Conservation (phyloP, 2,329 filamentous ascomycete genomes). For the Cladosporium sp. region DNA sequence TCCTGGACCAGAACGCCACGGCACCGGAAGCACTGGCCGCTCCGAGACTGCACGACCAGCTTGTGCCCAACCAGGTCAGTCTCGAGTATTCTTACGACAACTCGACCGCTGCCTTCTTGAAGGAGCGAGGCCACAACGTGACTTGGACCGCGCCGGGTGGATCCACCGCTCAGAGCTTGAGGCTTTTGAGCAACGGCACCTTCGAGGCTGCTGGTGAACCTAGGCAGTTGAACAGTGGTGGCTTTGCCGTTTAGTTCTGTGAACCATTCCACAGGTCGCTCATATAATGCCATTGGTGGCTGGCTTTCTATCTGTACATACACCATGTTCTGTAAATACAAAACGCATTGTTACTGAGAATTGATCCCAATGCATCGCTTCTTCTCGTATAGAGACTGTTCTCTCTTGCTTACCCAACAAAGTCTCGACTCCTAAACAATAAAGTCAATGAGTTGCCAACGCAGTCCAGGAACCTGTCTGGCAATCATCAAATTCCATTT, state of each 20-base stretch:
- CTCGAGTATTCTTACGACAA: slow-evolving; percentile 74
- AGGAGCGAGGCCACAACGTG: slow-evolving; percentile 68
- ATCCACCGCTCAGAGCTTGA: slow-evolving; percentile 73
- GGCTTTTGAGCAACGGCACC: slow-evolving; percentile 61
- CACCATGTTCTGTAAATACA: background rate
- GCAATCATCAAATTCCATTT: background rate
- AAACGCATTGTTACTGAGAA: background rate
- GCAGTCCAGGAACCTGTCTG: background rate
- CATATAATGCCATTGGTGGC: background rate
- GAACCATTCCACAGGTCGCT: background rate
- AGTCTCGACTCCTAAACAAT: background rate
- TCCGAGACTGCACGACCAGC: slow-evolving; percentile 78
- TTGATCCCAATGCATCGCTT: background rate
- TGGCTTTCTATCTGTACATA: background rate
- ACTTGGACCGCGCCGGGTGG: slow-evolving; percentile 64
- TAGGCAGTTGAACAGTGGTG: slow-evolving; percentile 70
- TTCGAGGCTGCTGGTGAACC: slow-evolving; percentile 81
- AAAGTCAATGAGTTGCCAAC: background rate
- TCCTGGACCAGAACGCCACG: slow-evolving; percentile 66
- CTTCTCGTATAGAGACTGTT: background rate
- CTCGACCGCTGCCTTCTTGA: slow-evolving; percentile 64
- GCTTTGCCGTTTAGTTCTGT: slow-evolving; percentile 48
- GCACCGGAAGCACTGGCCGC: slow-evolving; percentile 63
- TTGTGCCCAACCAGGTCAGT: slow-evolving; percentile 68
- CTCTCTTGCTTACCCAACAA: background rate